A percentile compares a stretch with the other conserved stretches of the same genome.
Conservation (phyloP, 768 basidiomycete genomes). For the Termitomyces sp. region DNA sequence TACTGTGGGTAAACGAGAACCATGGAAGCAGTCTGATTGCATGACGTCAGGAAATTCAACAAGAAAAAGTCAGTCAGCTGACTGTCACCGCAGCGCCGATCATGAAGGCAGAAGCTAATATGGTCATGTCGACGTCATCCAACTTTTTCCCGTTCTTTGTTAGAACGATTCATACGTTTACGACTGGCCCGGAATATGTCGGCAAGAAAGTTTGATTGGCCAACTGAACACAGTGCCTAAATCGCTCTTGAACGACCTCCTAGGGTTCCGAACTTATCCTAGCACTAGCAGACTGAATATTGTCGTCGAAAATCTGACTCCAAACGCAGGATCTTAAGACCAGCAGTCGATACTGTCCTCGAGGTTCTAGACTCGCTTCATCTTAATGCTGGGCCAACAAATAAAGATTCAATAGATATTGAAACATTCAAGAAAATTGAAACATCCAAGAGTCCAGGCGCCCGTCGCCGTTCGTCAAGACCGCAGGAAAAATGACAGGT, state of each 20-base stretch:
- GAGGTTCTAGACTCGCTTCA: neutral
- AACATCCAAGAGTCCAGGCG: too few species aligned
- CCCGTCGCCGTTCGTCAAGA: neutral
- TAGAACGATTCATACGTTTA: constrained; percentile 21
- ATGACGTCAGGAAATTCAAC: neutral
- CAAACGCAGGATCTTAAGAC: too few species aligned
- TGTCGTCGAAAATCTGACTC: too few species aligned
- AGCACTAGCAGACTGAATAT: neutral
- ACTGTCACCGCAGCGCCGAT: constrained; percentile 45
- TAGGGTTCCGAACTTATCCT: neutral
- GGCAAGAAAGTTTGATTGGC: neutral
- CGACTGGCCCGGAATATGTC: neutral
- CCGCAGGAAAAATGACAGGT: neutral
- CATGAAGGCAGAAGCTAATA: constrained; percentile 39
- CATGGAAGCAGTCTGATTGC: constrained; percentile 30
- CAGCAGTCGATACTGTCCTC: too few species aligned
- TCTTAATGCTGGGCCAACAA: neutral
- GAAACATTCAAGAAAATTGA: too few species aligned
- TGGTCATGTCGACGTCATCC: constrained; percentile 35
- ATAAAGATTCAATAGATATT: neutral
- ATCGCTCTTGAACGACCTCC: neutral
- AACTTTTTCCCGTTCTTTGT: constrained; percentile 30
- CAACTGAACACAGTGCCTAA: neutral
- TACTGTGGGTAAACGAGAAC: constrained; percentile 29
- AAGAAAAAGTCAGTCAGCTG: constrained; percentile 1